Base-by-base conservation (phyloP, 2,329 filamentous ascomycete species). In the Alternaria novae-zelandiae region DNA sequence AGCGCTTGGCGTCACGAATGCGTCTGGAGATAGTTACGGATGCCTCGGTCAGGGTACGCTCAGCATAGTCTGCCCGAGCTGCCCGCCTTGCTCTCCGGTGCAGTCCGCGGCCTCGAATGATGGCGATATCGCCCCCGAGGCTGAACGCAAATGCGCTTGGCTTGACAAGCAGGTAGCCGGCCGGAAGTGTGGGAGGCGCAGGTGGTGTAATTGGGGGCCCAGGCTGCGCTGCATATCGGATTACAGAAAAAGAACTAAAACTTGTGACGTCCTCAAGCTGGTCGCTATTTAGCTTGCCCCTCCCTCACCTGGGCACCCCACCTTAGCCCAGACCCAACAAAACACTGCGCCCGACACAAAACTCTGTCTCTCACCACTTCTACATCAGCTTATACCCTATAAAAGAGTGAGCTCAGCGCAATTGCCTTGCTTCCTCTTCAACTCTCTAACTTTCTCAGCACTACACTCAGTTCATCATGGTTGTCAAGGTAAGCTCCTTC, bases 401-500 rank as follows among this genome's bases (percentile, higher is more conserved):
- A 73, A 63, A 68, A 71, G 60, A 66, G 66, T 67, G 70, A 71
- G 67, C 65, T 30, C 51, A 59, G 57, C 67, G 59, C 45, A 13
- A 21, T 44, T 21, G 21, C 59, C 50, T 53, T 47, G 59, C 54
- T 43, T 57, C 64, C 51, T 47, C 41, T 57, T 47, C 46, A 57
- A 58, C 49, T 61, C 59, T 65, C 65, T 67, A 49, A 74, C 66
- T 56, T 64, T 54, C 54, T 55, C 63, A 73, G 69, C 72, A 72
- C 61, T 63, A 68, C 59, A 70, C 64, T 60, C 59, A 67, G 64
- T 66, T 51, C 74, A 81, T 68, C 74, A 84, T 84, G 82, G 81
- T 82, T 70, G 80, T 83, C 80, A 83, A 84, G 80, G 82, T 83
- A 76, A 67, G 71, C 63, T 62, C 50, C 41, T 36, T 15, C 36